Evolutionary conservation across 1,284 basidiomycete genomes (phyloP), one percentile per base, ranked within the genome.

Genomic region (Cutaneotrichosporon mucoides): DNA sequence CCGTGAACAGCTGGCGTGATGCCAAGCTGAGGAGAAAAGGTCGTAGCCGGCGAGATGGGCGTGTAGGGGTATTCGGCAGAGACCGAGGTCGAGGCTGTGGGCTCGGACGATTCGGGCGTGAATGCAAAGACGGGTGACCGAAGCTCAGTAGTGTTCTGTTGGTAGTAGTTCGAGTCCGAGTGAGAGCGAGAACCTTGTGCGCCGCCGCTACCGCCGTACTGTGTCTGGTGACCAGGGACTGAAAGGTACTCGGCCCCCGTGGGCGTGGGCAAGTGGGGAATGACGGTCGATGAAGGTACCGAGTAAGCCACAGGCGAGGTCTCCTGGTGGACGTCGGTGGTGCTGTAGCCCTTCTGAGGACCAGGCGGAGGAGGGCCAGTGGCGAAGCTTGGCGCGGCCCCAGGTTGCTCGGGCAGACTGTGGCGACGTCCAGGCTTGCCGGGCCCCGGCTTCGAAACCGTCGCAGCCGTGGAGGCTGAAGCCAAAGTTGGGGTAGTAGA

Each of bases 61-160:
- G 61, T 63, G 61, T 57, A 63, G 3, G 61, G 61, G 53, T 63
- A 63, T 47, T 63, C 61, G 37, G 47, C 48, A 1, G 55, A 57
- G 11, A 51, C 16, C 8, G 51, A 50, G 1, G 58, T 60, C 16
- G 38, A 9, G 38, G 38, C 38, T 12, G 38, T 40, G 1, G 51
- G 55, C 4, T 59, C 61, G 37, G 49, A 45, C 8, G 58, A 57
- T 34, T 60, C 59, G 41, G 59, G 54, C 8, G 50, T 56, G 49
- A 57, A 59, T 11, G 58, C 50, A 16, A 60, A 57, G 35, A 57
- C 52, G 2, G 61, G 61, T 5, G 58, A 60, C n/a, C 53, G 58
- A 15, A 55, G 52, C 16, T 33, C 40, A 37, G 55, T n/a, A 15
- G 51, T n/a, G 51, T 41, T 37, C 16, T 41, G 48, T 24, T 24